These are phyloP conservation scores for Xylaria longipes DNA, from an alignment of 495 filamentous ascomycete genomes.

Conservation along the genomic window DNA sequence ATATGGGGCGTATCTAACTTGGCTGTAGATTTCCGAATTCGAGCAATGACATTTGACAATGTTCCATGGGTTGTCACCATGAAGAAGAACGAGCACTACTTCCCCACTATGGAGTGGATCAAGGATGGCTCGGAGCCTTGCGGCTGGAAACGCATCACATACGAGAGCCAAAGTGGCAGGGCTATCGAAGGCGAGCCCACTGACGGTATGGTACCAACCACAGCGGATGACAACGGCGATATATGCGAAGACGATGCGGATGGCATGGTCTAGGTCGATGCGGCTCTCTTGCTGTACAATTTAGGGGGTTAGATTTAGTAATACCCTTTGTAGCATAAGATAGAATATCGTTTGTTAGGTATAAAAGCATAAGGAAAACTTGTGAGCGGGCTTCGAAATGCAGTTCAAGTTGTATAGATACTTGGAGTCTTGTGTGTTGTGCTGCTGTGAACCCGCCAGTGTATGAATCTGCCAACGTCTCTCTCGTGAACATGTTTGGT, in stretches of 20 bases:
- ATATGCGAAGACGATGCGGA: slow-evolving; percentile 31
- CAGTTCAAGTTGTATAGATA: neutral
- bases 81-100: slow-evolving; percentile 99
- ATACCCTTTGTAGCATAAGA: slow-evolving; percentile 24
- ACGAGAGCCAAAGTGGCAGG: slow-evolving; percentile 64
- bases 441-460: neutral
- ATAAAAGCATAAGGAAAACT: neutral
- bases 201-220: slow-evolving; percentile 46
- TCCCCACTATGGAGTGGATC: slow-evolving; percentile 87
- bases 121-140: slow-evolving; percentile 68
- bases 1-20: slow-evolving; percentile 26
- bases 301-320: neutral
- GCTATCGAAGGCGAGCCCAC: slow-evolving; percentile 55
- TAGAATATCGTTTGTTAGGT: slow-evolving; percentile 18
- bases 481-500: neutral
- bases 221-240: slow-evolving; percentile 33
- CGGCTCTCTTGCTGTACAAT: slow-evolving; percentile 1
- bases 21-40: slow-evolving; percentile 79
- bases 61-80: slow-evolving; percentile 98
- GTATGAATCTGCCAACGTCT: neutral
- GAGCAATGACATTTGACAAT: slow-evolving; percentile 95
- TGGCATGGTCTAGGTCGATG: slow-evolving; percentile 8
- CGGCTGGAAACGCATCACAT: slow-evolving; percentile 76
- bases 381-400: neutral
- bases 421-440: neutral